Evolutionary conservation across 495 filamentous ascomycete species (phyloP).

Genomic region (Parathielavia appendiculata): DNA sequence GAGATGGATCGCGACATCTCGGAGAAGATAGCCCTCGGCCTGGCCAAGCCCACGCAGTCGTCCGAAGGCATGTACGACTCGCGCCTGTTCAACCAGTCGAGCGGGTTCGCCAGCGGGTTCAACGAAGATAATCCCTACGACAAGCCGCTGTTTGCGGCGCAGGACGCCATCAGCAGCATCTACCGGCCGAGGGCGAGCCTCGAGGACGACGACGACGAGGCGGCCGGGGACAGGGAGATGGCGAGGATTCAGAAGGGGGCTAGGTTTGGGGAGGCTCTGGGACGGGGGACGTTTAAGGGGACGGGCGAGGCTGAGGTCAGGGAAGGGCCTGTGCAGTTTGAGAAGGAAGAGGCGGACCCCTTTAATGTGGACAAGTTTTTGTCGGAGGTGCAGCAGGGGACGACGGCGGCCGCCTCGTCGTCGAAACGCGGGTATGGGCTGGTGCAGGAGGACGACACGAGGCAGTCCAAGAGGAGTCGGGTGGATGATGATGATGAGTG

Average conservation of each 20-base stretch:
- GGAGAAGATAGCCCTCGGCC: conserved; percentile 91
- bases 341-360: conserved; percentile 81
- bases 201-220: conserved; percentile 70
- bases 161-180: conserved; percentile 92
- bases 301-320: conserved; percentile 79
- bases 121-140: conserved; percentile 98
- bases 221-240: conserved; percentile 74
- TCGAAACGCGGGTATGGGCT: conserved; percentile 80
- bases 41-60: conserved; percentile 89
- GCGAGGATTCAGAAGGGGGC: conserved; percentile 77
- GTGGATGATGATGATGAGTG: conserved; percentile 66
- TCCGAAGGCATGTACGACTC: conserved; percentile 95
- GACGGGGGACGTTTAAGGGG: conserved; percentile 88
- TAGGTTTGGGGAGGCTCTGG: conserved; percentile 76
- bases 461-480: conserved; percentile 68
- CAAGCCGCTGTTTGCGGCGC: conserved; percentile 93
- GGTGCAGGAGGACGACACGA: conserved; percentile 60
- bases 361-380: conserved; percentile 95
- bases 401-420: conserved; percentile 28
- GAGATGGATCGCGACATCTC: conserved; percentile 97
- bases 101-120: conserved; percentile 82
- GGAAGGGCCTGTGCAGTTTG: conserved; percentile 95
- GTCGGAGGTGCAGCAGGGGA: conserved; percentile 61
- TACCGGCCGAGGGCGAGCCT: conserved; percentile 75
- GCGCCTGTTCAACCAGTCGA: conserved; percentile 87